Evolutionary conservation across 768 basidiomycete genomes (phyloP), one percentile per base, ranked within the genome.

Genomic region (Kwoniella shandongensis): DNA sequence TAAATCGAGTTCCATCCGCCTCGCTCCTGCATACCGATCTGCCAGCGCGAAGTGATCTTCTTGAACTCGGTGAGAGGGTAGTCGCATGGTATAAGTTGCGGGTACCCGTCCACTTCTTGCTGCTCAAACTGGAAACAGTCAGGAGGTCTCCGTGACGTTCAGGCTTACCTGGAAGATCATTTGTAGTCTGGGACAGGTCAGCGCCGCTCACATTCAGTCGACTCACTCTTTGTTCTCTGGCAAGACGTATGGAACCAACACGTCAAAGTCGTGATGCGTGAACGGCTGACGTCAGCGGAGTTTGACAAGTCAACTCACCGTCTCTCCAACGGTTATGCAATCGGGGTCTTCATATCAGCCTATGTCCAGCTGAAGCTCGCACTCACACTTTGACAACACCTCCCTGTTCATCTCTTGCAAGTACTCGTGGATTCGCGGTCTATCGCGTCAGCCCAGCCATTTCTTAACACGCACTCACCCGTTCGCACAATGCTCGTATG

Each of bases 341-440:
- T 29, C 44, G 13, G 44, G 44, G 26, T 46, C 44, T 46, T 15
- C 26, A 7, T 25, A 13, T 40, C 51, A 15, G 22, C 44, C 6
- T 17, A 23, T 17, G 23, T 40, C 25, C n/a, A n/a, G 13, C 32
- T 13, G 13, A 32, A 32, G 32, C n/a, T 26, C 30, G 51, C 39
- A 78, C 83, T 59, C 65, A 86, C 84, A 49, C 29, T 20, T 32
- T 11, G 82, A 83, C 17, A 87, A 78, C 4, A 87, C 84, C 57
- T 83, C 79, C 22, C 62, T 51, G 51, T 84, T 72, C 84, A 89
- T 86, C 74, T 88, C 83, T 61, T 81, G 78, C 35, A 88, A 65
- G 65, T 80, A 88, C 59, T 86, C 83, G 65, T 87, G 85, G 0
- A 87, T 83, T 6, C 78, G 78, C 7, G 86, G 86, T 4, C 47